Base-by-base conservation (phyloP, 345 rosid genomes). In the Erucastrum elatum region DNA sequence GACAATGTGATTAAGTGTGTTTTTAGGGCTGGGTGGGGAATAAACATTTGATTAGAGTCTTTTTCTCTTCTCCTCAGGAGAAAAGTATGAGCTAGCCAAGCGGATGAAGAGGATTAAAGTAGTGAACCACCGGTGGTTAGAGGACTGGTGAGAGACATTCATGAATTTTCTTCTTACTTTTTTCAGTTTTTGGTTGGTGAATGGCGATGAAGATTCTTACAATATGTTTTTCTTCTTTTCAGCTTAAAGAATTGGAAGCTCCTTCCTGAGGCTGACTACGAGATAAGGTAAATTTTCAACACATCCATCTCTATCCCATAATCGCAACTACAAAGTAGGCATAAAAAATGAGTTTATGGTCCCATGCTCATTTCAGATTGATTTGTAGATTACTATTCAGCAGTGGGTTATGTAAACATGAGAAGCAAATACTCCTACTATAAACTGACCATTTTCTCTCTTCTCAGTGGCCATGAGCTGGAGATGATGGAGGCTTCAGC, bases 1-100 rank as follows among this genome's bases (percentile, higher is more conserved):
- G 41, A 27, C 58, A 59, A 33, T 25, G 25, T 37, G 31, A 63
- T 2, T 34, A 34, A 6, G 65, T 58, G 29, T 21, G 27, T 8
- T 29, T 61, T 61, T 3, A 6, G 30, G 64, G 64, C 26, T 6
- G 16, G 3, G 39, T 5, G 44, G 64, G 63, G 17, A 35, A 35
- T 25, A 1, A 64, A 30, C 51, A 56, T 64, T 59, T 65, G 34
- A 64, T 31, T 55, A 26, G 37, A 70, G 29, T 70, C 27, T 60
- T 58, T 39, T 44, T 64, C 51, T 9, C 13, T 72, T 77, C 58
- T 77, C 71, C 68, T 34, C 78, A 94, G 99, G 98, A 74, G 98
- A 96, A 80, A 96, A 96, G 87, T 96, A 91, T 72, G 96, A 91
- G 80, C 88, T 96, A 72, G 99, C 99, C 65, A 85, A 84, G 84